These are phyloP conservation scores for Podospora pseudocomata DNA, from an alignment of 495 filamentous ascomycete species.

Conservation along the genomic window DNA sequence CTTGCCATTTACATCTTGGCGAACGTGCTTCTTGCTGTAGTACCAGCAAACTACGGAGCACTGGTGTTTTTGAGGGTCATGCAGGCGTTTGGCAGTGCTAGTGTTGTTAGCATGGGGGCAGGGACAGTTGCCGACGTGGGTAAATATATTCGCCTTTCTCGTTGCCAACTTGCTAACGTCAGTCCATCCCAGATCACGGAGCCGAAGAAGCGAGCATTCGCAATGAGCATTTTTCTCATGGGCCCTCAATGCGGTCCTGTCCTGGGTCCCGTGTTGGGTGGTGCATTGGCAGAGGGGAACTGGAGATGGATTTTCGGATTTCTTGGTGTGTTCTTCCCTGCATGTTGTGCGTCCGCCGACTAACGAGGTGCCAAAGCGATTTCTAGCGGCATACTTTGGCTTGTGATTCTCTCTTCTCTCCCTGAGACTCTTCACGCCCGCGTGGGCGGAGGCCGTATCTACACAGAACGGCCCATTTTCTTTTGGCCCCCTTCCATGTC, in stretches of 20 bases:
- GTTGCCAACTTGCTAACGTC: neutral
- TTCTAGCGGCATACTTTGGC: slow-evolving; percentile 11
- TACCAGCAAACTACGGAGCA: slow-evolving; percentile 14
- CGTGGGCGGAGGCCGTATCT: slow-evolving; percentile 10
- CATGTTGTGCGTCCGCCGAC: neutral
- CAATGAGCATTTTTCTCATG: slow-evolving; percentile 18
- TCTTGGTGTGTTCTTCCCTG: slow-evolving; percentile 9
- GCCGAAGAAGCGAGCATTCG: slow-evolving; percentile 15
- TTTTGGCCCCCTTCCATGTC: slow-evolving; percentile 16
- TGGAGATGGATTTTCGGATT: slow-evolving; percentile 23
- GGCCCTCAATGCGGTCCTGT: slow-evolving; percentile 20
- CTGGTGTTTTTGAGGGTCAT: slow-evolving; percentile 13
- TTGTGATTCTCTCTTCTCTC: neutral
- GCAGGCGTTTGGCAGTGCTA: slow-evolving; percentile 10
- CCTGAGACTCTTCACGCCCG: slow-evolving; percentile 13
- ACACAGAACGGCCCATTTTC: neutral
- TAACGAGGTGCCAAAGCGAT: slow-evolving; percentile 9
- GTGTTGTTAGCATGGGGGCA: slow-evolving; percentile 17
- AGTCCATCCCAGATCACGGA: slow-evolving; percentile 12
- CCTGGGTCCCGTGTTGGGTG: slow-evolving; percentile 15
- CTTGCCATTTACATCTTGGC: slow-evolving; percentile 15
- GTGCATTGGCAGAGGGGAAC: slow-evolving; percentile 15
- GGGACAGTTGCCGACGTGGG: slow-evolving; percentile 17
- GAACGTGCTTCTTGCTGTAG: slow-evolving; percentile 14
- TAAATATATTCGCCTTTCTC: neutral